phyloP scores from a whole-genome alignment of 2,329 filamentous ascomycete species.

The Talaromyces sp. region DNA sequence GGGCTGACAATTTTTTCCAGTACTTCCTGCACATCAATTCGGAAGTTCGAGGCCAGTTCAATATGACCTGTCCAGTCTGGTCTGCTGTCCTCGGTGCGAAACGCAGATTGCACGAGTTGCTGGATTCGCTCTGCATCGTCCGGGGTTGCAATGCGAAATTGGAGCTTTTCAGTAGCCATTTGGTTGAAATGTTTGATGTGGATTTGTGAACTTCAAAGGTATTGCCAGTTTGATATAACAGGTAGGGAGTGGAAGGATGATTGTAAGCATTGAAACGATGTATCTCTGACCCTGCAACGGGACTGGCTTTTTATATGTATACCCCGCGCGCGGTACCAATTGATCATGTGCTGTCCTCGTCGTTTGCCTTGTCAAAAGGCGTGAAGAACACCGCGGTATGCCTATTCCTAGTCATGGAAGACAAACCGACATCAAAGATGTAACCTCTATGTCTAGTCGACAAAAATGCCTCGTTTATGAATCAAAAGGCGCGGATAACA shows the following conservation, averaged over 20 bases:
- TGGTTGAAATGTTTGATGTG: constrained; percentile 9
- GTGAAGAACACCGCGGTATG: background rate
- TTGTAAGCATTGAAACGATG: background rate
- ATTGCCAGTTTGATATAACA: background rate
- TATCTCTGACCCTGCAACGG: background rate
- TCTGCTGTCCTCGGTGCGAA: constrained; percentile 37
- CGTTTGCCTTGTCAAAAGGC: background rate
- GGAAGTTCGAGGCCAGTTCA: constrained; percentile 23
- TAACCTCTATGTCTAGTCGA: background rate
- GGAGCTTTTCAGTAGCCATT: constrained; percentile 17
- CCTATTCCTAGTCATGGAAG: background rate
- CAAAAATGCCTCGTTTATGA: background rate
- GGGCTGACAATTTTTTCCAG: constrained; percentile 22
- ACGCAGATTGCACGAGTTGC: constrained; percentile 36
- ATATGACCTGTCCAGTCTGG: constrained; percentile 33
- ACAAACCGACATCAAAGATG: background rate
- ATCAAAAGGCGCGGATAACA: background rate
- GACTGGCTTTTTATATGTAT: background rate
- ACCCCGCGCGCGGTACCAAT: background rate
- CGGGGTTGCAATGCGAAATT: constrained; percentile 35
- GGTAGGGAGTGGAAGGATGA: background rate
- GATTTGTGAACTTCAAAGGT: background rate
- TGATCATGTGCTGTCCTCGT: background rate
- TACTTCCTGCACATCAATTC: constrained; percentile 19
- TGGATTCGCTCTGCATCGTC: constrained; percentile 35